Conservation (phyloP, 2,329 filamentous ascomycete genomes). For the Hymenoscyphus scutula region DNA sequence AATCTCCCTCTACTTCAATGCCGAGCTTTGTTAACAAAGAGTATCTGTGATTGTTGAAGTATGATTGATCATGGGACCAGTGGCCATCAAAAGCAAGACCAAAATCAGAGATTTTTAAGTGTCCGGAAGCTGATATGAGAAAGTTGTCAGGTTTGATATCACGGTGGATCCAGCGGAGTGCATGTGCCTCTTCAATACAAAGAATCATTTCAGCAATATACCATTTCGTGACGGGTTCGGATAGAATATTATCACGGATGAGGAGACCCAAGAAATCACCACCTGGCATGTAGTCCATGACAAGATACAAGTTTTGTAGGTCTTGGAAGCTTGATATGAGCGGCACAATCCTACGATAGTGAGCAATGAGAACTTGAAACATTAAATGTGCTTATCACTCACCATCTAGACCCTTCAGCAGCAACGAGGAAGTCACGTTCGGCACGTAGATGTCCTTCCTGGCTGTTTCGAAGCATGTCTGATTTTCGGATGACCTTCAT, state of each 20-base stretch:
- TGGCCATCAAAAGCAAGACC: slow-evolving; percentile 93
- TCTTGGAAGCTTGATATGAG: slow-evolving; percentile 90
- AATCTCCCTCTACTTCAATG: slow-evolving; percentile 71
- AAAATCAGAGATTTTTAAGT: slow-evolving; percentile 95
- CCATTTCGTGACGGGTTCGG: slow-evolving; percentile 75
- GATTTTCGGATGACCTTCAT: slow-evolving; percentile 98
- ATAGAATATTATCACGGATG: slow-evolving; percentile 79
- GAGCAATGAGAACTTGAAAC: slow-evolving; percentile 5
- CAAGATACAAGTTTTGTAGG: slow-evolving; percentile 76
- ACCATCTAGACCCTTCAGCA: slow-evolving; percentile 83
- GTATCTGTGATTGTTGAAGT: slow-evolving; percentile 81
- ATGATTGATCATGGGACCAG: slow-evolving; percentile 87
- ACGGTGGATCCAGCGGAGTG: slow-evolving; percentile 85
- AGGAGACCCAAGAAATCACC: slow-evolving; percentile 89
- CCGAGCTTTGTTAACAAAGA: slow-evolving; percentile 73
- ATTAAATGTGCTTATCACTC: slow-evolving; percentile 23
- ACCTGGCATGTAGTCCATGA: slow-evolving; percentile 98
- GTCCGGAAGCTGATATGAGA: slow-evolving; percentile 80
- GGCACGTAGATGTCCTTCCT: slow-evolving; percentile 88
- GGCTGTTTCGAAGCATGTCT: slow-evolving; percentile 84
- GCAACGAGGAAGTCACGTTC: slow-evolving; percentile 90
- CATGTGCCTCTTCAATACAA: slow-evolving; percentile 58
- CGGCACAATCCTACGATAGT: slow-evolving; percentile 67
- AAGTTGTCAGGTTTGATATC: slow-evolving; percentile 99
- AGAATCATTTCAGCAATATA: slow-evolving; percentile 96